Percentiles rank a stretch among this genome's conserved stretches.
These are phyloP conservation scores for Rubia peregrina DNA, from an alignment of 305 asterid species.

Conservation along the genomic window DNA sequence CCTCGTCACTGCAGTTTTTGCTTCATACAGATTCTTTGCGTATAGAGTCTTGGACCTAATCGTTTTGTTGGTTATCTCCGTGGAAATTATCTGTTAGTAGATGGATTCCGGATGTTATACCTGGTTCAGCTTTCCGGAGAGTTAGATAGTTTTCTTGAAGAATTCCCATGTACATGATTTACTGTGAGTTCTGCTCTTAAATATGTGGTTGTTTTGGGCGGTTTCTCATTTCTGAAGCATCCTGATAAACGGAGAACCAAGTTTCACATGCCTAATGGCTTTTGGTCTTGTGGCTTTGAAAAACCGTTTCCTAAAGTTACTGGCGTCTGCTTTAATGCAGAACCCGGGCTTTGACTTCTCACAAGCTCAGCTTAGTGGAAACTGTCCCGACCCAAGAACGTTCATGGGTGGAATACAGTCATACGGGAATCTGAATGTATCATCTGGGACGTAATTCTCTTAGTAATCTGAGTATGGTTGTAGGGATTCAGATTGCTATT, in stretches of 20 bases:
- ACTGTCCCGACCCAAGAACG: conserved; percentile 1
- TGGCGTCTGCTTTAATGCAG: neutral
- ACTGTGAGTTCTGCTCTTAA: no score
- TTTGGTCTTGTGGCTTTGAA: neutral
- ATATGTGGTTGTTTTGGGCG: neutral
- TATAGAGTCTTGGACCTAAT: neutral
- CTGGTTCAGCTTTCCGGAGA: no score
- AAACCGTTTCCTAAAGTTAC: neutral
- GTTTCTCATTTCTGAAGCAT: neutral
- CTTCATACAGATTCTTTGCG: no score
- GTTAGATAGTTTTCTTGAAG: no score
- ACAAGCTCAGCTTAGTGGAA: neutral
- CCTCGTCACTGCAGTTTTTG: neutral
- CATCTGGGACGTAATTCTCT: no score
- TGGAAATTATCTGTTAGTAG: neutral
- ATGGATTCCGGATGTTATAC: neutral
- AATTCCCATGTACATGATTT: no score
- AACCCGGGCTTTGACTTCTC: conserved; percentile 1
- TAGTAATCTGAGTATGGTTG: no score
- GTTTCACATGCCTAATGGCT: neutral
- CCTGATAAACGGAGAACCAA: neutral
- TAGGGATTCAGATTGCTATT: neutral
- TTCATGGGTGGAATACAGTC: neutral
- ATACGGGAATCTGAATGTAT: no score
- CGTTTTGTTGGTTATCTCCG: neutral